Evolutionary conservation across 345 rosid species (phyloP).

Genomic region (Eucalyptus sideroxylon): DNA sequence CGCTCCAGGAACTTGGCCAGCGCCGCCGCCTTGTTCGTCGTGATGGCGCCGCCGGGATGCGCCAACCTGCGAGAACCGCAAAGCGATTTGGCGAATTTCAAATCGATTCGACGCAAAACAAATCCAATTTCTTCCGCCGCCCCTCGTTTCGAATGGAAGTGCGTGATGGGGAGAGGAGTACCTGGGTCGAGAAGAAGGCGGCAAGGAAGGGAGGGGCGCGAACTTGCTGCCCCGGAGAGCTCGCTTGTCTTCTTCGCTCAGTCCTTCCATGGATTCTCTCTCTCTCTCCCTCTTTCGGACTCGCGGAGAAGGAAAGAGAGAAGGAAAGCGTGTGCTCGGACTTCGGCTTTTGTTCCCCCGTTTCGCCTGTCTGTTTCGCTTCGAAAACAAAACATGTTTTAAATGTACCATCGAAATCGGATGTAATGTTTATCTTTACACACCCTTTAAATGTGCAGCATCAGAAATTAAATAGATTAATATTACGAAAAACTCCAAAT

Average conservation of each 20-base stretch:
- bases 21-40: conserved; percentile 90
- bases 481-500: accelerated
- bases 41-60: conserved; percentile 94
- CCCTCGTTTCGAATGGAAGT: neutral
- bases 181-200: conserved; percentile 39
- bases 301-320: neutral
- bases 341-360: neutral
- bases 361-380: neutral
- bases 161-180: neutral
- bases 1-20: conserved; percentile 84
- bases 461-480: neutral
- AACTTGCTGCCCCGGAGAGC: conserved; percentile 98
- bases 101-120: neutral
- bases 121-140: neutral
- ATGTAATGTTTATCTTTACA: neutral
- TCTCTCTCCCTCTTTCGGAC: neutral
- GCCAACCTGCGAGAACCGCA: conserved; percentile 38
- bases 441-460: neutral
- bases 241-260: conserved; percentile 79
- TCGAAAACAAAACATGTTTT: neutral
- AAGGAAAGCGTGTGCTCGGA: neutral
- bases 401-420: accelerated
- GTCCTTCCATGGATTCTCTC: conserved; percentile 7
- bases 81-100: neutral
- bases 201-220: conserved; percentile 71